Evolutionary conservation across 2,329 filamentous ascomycete species (phyloP).

Genomic region (Graphilbum fragrans): DNA sequence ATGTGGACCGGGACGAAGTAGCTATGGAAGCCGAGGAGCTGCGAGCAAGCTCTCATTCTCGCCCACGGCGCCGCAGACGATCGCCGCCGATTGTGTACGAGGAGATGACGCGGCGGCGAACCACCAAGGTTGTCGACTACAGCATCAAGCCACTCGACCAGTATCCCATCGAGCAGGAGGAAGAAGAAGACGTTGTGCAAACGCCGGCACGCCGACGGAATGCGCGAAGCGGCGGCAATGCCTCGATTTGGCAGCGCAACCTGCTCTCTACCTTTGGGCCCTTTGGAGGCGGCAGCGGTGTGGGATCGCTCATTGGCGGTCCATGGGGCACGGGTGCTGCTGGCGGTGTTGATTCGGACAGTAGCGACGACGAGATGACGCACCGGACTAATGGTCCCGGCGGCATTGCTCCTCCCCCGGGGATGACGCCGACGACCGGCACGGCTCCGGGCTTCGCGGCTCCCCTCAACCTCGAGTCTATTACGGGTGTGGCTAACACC

Average conservation of each 20-base stretch:
- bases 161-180: conserved; percentile 63
- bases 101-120: conserved; percentile 37
- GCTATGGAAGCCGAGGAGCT: conserved; percentile 55
- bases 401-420: conserved; percentile 43
- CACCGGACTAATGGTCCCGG: conserved; percentile 29
- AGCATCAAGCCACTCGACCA: conserved; percentile 69
- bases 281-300: conserved; percentile 75
- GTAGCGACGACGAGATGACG: conserved; percentile 79
- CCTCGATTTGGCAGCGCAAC: conserved; percentile 58
- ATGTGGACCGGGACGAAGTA: conserved; percentile 51
- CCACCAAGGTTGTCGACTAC: conserved; percentile 66
- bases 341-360: conserved; percentile 82
- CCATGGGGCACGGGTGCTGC: conserved; percentile 63
- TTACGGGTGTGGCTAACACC: conserved; percentile 40
- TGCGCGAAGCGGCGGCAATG: conserved; percentile 45
- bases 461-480: conserved; percentile 24
- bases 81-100: conserved; percentile 49
- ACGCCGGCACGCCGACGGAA: conserved; percentile 59
- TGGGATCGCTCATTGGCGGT: conserved; percentile 58
- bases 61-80: conserved; percentile 35
- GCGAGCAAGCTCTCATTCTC: conserved; percentile 38
- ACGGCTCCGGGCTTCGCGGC: conserved; percentile 14
- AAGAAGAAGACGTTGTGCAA: conserved; percentile 53
- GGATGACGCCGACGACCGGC: conserved; percentile 44
- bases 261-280: conserved; percentile 86